phyloP scores from a whole-genome alignment of 306 rosid species.

The Ormosia emarginata region DNA sequence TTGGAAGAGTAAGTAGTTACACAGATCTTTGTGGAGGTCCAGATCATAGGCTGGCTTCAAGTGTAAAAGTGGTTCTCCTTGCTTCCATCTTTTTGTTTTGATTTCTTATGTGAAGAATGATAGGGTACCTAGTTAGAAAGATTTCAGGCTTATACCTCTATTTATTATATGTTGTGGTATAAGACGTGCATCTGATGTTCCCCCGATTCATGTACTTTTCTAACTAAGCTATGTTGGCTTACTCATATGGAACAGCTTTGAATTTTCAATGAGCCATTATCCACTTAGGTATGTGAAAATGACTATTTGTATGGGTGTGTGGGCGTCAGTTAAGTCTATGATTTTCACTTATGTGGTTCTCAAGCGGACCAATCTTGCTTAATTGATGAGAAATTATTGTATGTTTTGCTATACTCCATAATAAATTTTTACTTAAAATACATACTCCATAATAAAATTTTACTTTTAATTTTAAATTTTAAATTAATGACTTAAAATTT shows the following conservation, averaged over 20 bases:
- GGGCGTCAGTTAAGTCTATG: not conserved
- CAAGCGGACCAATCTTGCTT: not conserved
- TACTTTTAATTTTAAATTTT: too few relatives aligned
- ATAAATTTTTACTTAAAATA: too few relatives aligned
- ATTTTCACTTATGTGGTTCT: not conserved
- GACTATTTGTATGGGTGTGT: too few relatives aligned
- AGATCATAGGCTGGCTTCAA: slow-evolving; percentile 32
- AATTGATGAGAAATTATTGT: too few relatives aligned
- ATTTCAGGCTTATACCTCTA: slow-evolving; percentile 24
- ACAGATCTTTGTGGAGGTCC: slow-evolving; percentile 25
- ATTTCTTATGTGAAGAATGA: slow-evolving; percentile 21
- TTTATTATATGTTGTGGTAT: slow-evolving; percentile 2
- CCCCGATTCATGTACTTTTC: not conserved
- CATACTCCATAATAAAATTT: too few relatives aligned
- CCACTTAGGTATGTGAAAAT: not conserved
- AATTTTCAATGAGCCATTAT: not conserved
- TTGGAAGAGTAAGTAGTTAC: slow-evolving; percentile 38
- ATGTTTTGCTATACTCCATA: too few relatives aligned
- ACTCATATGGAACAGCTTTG: slow-evolving; percentile 21
- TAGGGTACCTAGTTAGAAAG: slow-evolving; percentile 39
- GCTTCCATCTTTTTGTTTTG: not conserved
- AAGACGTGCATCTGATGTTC: slow-evolving; percentile 21
- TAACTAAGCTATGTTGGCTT: slow-evolving; percentile 15
- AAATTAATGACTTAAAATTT: too few relatives aligned
- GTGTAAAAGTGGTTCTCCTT: slow-evolving; percentile 33